Base-by-base conservation (phyloP, 1,284 basidiomycete genomes). In the Neonothopanus nambi region DNA sequence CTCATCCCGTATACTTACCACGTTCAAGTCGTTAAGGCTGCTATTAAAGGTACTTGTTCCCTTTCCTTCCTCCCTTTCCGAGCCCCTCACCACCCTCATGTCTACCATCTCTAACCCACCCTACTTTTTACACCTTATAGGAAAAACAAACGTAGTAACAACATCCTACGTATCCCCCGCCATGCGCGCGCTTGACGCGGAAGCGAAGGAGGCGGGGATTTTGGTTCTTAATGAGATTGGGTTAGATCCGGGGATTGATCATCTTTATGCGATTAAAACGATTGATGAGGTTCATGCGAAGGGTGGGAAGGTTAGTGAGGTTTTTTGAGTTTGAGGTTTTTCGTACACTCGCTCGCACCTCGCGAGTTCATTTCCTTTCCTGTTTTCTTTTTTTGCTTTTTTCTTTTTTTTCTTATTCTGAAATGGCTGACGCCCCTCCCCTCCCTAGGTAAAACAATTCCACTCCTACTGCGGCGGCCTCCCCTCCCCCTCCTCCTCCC, bases 171-270 rank as follows among this genome's bases (percentile, higher is more conserved):
- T 99, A 58, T 87, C 81, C 54, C 93, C 93, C 40, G 90, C 89
- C 13, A 96, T 99, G 84, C 86, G 84, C 57, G 95, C 84, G 61
- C 84, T 99, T 35, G 89, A 98, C 61, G 82, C 80, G 52, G 87
- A 86, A 59, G 92, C 84, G 60, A 90, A 91, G 75, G 82, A 86
- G 60, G 95, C 95, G 1, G 96, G 95, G 17, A 94, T 99, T 67
- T 81, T 95, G 51, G 93, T 98, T 59, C 83, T 99, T 82, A 99
- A 99, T 75, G 96, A 99, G 79, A 95, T 99, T 63, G 96, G 96
- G 59, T 82, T 99, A 28, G 95, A 98, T 72, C 94, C 95, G 42
- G 94, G 95, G 64, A 92, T 95, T 60, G 93, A 95, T 71, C 93
- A 95, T 71, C 74, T 98, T 55, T 98, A 96, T 74, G 96, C 97